Percentiles rank a stretch among this genome's conserved stretches.
Evolutionary conservation across 805 yeast species (phyloP).

Genomic region (Teunomyces aglyptinius): DNA sequence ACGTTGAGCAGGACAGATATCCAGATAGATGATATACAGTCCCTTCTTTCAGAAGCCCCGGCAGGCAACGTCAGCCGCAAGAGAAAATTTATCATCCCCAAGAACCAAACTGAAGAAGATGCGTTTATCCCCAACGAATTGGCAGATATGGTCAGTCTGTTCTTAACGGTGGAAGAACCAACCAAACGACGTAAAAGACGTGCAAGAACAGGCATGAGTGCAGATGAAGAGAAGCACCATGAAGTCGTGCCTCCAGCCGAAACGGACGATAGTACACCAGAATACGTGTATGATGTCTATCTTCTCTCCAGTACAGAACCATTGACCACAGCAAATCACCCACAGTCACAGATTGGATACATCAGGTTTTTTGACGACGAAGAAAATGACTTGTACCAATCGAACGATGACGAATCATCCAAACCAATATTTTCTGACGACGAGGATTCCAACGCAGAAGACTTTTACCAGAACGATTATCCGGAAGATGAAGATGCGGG

Average conservation of each 20-base stretch:
- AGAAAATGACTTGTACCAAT: constrained; percentile 37
- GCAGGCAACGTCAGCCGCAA: constrained; percentile 8
- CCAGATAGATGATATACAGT: constrained; percentile 8
- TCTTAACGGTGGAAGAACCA: constrained; percentile 40
- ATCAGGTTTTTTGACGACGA: constrained; percentile 57
- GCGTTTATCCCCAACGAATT: constrained; percentile 54
- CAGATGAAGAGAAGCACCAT: constrained; percentile 8
- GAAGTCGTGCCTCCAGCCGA: neutral
- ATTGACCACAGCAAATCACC: constrained; percentile 47
- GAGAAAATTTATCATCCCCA: constrained; percentile 37
- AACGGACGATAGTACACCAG: constrained; percentile 31
- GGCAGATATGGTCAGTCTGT: constrained; percentile 70
- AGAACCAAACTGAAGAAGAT: constrained; percentile 31
- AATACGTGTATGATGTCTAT: constrained; percentile 91
- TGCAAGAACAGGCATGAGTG: constrained; percentile 6
- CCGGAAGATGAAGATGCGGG: constrained; percentile 88
- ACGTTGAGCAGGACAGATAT: constrained; percentile 38
- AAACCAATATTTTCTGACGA: constrained; percentile 52
- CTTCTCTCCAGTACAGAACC: constrained; percentile 28
- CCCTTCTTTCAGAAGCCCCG: constrained; percentile 7
- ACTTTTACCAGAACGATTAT: constrained; percentile 86
- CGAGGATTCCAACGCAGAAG: constrained; percentile 89
- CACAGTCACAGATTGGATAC: constrained; percentile 50
- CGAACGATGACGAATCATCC: constrained; percentile 38
- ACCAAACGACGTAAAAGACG: constrained; percentile 14